phyloP scores from a whole-genome alignment of 805 yeast genomes.

The Saccharomycopsis lassenensis region DNA sequence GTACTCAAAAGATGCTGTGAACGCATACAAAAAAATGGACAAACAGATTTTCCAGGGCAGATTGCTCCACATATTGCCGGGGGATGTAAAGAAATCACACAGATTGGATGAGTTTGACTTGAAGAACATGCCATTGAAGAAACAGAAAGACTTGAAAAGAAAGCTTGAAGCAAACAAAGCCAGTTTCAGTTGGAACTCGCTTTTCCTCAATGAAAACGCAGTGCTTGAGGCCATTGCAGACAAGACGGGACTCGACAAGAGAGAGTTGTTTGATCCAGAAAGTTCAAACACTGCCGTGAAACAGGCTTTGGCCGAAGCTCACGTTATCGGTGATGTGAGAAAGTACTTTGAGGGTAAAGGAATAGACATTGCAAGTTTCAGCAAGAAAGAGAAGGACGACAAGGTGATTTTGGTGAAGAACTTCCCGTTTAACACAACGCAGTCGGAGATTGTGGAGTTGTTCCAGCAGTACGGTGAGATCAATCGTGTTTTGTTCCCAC shows the following conservation, averaged over 20 bases:
- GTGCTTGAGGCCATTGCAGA: conserved; percentile 83
- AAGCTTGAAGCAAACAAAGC: conserved; percentile 76
- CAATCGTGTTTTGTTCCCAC: conserved; percentile 81
- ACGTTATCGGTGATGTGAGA: conserved; percentile 85
- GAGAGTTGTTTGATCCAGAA: conserved; percentile 80
- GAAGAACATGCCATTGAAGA: conserved; percentile 83
- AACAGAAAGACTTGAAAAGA: conserved; percentile 75
- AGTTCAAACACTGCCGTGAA: conserved; percentile 84
- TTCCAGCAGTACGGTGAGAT: conserved; percentile 74
- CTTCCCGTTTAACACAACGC: conserved; percentile 78
- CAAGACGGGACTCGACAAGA: conserved; percentile 71
- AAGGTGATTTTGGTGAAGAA: conserved; percentile 75
- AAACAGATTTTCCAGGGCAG: conserved; percentile 92
- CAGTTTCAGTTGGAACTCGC: conserved; percentile 91
- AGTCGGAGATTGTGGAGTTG: conserved; percentile 70
- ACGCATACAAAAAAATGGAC: conserved; percentile 66
- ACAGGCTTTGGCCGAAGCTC: conserved; percentile 96
- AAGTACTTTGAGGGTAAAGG: conserved; percentile 78
- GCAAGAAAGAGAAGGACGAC: conserved; percentile 64
- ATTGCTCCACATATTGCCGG: conserved; percentile 80
- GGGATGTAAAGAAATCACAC: conserved; percentile 70
- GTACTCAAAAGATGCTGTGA: conserved; percentile 60
- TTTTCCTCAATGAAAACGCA: conserved; percentile 84
- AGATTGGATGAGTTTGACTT: conserved; percentile 83
- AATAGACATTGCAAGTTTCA: conserved; percentile 69